Conservation (phyloP, 108 stramenopile species). For the Pseudonitzschia delicatissima region DNA sequence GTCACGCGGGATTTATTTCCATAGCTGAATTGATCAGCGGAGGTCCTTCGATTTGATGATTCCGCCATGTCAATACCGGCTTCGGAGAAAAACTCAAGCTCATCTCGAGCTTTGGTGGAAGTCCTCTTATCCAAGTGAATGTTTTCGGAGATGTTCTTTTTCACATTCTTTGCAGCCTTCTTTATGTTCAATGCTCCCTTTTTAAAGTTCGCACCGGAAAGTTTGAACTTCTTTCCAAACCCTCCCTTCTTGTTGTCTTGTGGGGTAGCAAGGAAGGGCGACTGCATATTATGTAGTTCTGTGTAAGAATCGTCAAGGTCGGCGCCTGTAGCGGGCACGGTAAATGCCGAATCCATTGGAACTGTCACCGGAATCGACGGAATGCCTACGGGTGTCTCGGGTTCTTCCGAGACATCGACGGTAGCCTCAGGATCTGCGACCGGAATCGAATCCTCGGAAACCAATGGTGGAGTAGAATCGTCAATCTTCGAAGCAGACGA, state of each 20-base stretch:
- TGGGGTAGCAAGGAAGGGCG: background rate
- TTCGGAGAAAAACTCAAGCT: background rate
- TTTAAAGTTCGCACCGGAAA: background rate
- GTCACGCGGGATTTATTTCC: background rate
- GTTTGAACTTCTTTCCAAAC: slow-evolving; percentile 1
- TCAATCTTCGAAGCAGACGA: too few relatives aligned
- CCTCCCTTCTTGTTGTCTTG: background rate
- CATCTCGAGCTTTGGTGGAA: background rate
- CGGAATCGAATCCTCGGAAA: background rate
- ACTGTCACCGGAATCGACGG: background rate
- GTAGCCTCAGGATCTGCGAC: background rate
- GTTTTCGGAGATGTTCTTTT: background rate
- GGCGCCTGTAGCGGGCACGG: background rate
- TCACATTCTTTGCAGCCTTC: slow-evolving; percentile 1
- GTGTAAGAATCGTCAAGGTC: background rate
- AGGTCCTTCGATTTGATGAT: background rate
- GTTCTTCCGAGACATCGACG: background rate
- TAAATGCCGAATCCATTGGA: background rate
- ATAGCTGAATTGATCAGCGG: background rate
- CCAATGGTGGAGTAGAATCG: too few relatives aligned
- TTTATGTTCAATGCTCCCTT: too few relatives aligned
- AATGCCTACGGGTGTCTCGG: background rate
- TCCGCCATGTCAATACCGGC: background rate
- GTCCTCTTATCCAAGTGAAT: background rate
- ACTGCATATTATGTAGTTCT: background rate